Percentiles rank a stretch among this genome's conserved stretches.
Conservation (phyloP, 2,329 filamentous ascomycete species). For the Xylariaceae sp. region DNA sequence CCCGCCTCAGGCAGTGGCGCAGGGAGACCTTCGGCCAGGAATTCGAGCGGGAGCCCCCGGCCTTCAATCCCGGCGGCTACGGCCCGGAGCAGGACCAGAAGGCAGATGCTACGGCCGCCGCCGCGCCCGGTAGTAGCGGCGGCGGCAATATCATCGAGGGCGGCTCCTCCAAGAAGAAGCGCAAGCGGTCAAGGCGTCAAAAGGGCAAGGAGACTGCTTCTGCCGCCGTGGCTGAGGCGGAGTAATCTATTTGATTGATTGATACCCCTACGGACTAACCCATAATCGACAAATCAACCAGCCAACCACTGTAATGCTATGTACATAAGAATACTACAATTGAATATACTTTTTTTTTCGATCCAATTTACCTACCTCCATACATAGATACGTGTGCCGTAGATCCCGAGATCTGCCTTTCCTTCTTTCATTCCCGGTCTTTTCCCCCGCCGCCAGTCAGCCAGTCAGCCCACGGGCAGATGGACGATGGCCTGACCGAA, state of each 20-base stretch:
- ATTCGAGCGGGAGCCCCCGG: conserved; percentile 59
- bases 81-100: conserved; percentile 29
- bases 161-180: conserved; percentile 39
- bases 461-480: no score
- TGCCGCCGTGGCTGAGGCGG: conserved; percentile 2
- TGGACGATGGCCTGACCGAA: no score
- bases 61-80: conserved; percentile 56
- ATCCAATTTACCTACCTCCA: no score
- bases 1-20: conserved; percentile 83
- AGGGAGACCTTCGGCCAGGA: conserved; percentile 64
- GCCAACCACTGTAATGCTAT: no score
- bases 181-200: conserved; percentile 35
- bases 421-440: no score
- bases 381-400: no score
- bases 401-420: no score
- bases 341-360: no score
- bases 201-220: conserved; percentile 23
- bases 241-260: background rate
- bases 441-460: no score
- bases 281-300: no score
- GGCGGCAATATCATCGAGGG: conserved; percentile 40
- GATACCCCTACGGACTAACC: background rate
- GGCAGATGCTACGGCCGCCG: conserved; percentile 9
- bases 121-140: conserved; percentile 17
- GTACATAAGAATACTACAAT: no score